Evolutionary conservation across 331 rosid species (phyloP).

Genomic region (Cydonia oblonga): DNA sequence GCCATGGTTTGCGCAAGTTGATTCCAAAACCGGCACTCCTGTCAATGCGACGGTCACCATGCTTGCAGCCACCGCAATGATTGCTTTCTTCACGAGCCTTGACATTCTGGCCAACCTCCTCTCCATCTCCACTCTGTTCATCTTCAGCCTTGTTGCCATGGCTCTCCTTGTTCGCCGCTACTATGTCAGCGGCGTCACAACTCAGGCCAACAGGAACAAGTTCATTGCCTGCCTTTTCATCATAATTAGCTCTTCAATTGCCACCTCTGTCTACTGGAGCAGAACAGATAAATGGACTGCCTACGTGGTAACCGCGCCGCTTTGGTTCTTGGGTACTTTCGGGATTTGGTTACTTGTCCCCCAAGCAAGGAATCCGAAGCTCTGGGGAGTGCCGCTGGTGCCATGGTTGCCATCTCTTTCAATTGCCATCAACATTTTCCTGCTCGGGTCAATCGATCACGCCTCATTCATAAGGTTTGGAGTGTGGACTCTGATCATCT

Average conservation of each 20-base stretch:
- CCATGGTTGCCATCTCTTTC: conserved; percentile 59
- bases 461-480: conserved; percentile 45
- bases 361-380: conserved; percentile 33
- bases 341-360: conserved; percentile 46
- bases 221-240: conserved; percentile 23
- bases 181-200: conserved; percentile 36
- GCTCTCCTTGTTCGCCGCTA: conserved; percentile 54
- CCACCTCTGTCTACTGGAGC: conserved; percentile 29
- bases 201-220: conserved; percentile 17
- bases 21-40: conserved; percentile 55
- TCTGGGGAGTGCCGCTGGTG: conserved; percentile 66
- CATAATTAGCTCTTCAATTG: conserved; percentile 33
- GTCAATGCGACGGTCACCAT: conserved; percentile 58
- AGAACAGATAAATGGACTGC: conserved; percentile 37
- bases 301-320: conserved; percentile 20
- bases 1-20: conserved; percentile 69
- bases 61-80: conserved; percentile 46
- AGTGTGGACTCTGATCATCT: conserved; percentile 35
- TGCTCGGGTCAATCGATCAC: conserved; percentile 58
- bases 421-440: conserved; percentile 48
- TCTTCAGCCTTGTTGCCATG: conserved; percentile 52
- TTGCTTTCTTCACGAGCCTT: conserved; percentile 60
- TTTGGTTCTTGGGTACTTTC: conserved; percentile 40
- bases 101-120: conserved; percentile 37
- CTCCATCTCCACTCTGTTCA: conserved; percentile 56